These are phyloP conservation scores for Moniliophthora roreri DNA, from an alignment of 1,284 basidiomycete genomes.

Conservation along the genomic window DNA sequence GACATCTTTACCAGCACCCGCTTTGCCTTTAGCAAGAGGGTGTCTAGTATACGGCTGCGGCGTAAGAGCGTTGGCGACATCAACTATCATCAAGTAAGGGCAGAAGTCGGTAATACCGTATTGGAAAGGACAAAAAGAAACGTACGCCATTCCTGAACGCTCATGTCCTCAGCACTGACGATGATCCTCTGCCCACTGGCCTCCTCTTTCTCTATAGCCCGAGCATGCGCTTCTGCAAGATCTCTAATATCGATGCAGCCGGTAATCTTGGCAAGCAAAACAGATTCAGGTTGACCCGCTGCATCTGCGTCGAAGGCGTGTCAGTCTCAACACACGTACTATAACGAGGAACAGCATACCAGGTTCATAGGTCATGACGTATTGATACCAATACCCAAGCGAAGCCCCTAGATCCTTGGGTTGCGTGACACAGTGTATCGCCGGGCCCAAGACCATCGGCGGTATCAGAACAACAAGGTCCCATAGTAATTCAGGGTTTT, in stretches of 20 bases:
- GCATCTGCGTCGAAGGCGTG: constrained; percentile 4
- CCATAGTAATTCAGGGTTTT: constrained; percentile 36
- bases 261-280: constrained; percentile 15
- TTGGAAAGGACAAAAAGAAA: constrained; percentile 6
- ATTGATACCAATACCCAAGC: constrained; percentile 22
- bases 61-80: constrained; percentile 27
- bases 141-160: constrained; percentile 33
- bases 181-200: constrained; percentile 56
- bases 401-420: constrained; percentile 27
- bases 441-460: constrained; percentile 37
- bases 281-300: constrained; percentile 13
- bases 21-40: constrained; percentile 27
- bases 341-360: too few species aligned
- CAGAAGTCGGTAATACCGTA: constrained; percentile 1
- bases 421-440: constrained; percentile 26
- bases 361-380: constrained; percentile 15
- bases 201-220: constrained; percentile 42
- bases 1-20: constrained; percentile 26
- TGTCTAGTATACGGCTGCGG: constrained; percentile 24
- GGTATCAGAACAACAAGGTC: constrained; percentile 44
- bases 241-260: constrained; percentile 59
- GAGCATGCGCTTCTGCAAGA: constrained; percentile 52
- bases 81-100: constrained; percentile 23
- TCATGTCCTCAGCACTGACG: constrained; percentile 23
- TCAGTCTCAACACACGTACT: too few species aligned